Evolutionary conservation across 495 filamentous ascomycete genomes (phyloP), one percentile per base, ranked within the genome.

Genomic region (Aspergillus nanangensis): DNA sequence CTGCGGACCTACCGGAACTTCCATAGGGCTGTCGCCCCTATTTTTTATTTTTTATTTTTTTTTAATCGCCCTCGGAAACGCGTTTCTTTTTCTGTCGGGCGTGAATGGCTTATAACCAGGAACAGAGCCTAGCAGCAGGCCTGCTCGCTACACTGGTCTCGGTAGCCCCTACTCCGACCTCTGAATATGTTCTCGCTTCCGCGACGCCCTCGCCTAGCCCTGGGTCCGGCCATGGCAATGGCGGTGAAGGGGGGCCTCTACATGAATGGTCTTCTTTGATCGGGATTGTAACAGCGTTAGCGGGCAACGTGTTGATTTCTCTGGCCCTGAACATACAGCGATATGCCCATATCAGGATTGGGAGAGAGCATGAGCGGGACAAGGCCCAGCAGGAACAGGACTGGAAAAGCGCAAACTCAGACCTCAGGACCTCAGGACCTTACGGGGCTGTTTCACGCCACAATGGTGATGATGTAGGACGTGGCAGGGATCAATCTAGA

Each of bases 251-350:
- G 24, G 63, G 65, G 19, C 63, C 78, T 1, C 65, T 87, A 7
- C 79, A 82, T 44, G 74, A 87, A 56, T 96, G 91, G 90, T 93
- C 88, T 9, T 92, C 88, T 1, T 67, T 96, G 45, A 97, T 98
- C 55, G 93, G 93, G 55, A 96, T 98, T 56, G 63, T 90, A 37
- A 91, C 91, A 1, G 92, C 93, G 31, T 90, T 98, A 59, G 72
- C 79, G 38, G 93, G 93, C 25, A 97, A 96, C 61, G 74, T 96
- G 25, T 72, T 98, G 43, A 97, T 98, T 29, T 94, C 91, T 4
- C 76, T 97, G 43, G 93, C 93, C 11, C 86, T 98, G 45, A 98
- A 98, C 53, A 88, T 93, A 37, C 93, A 97, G 63, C 87, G 94
- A 41, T 96, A 96, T 61, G 90, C 91, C 14, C 93, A 98, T 60